phyloP scores from a whole-genome alignment of 495 filamentous ascomycete genomes.

The Neurospora sp. region DNA sequence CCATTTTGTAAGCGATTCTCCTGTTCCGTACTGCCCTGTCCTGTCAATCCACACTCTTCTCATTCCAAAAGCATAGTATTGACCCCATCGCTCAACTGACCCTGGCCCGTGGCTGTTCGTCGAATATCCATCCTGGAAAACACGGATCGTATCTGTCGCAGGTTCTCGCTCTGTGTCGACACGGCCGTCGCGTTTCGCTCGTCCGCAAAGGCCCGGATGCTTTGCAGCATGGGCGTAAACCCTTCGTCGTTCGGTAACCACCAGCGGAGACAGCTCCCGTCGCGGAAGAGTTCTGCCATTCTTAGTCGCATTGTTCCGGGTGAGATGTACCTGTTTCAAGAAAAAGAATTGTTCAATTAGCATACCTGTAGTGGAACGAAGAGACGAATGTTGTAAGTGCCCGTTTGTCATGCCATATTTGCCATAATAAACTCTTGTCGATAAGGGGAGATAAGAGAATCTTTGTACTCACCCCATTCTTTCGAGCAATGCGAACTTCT shows the following conservation, averaged over 20 bases:
- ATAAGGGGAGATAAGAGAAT: background rate
- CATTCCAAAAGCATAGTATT: background rate
- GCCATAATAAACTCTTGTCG: background rate
- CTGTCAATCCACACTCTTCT: background rate
- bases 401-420: background rate
- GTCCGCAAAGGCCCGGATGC: constrained; percentile 65
- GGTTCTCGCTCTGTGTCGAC: constrained; percentile 52
- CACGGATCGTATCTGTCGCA: constrained; percentile 66
- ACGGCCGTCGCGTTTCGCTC: constrained; percentile 54
- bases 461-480: constrained; percentile 58
- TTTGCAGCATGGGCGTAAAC: constrained; percentile 57
- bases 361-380: background rate
- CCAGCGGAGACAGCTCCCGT: constrained; percentile 62
- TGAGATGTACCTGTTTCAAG: constrained; percentile 60
- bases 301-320: constrained; percentile 59
- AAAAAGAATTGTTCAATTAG: background rate
- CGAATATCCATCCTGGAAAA: constrained; percentile 42
- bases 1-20: background rate
- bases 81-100: background rate
- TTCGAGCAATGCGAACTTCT: constrained; percentile 71
- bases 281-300: constrained; percentile 62
- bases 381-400: background rate
- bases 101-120: background rate
- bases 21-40: background rate
- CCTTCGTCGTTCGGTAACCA: constrained; percentile 81